A percentile compares a stretch with the other conserved stretches of the same genome.
phyloP scores from a whole-genome alignment of 768 basidiomycete genomes.

The Tephrocybe sp. region DNA sequence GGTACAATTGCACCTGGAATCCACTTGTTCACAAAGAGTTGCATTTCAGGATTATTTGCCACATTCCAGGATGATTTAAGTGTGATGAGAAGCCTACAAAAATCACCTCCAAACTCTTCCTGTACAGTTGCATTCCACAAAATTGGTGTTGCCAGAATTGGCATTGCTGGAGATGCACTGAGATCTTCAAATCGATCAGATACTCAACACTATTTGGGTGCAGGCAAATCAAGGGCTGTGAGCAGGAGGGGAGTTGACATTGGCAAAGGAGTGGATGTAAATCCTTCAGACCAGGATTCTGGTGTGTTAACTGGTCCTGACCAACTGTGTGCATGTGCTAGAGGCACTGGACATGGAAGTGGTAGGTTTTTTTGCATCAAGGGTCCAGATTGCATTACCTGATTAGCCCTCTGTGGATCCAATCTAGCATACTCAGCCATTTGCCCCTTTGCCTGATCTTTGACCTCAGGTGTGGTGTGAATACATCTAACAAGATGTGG shows the following conservation, averaged over 20 bases:
- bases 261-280: no score
- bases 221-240: no score
- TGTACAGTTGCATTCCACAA: constrained; percentile 9
- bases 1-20: constrained; percentile 20
- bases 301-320: no score
- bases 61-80: constrained; percentile 22
- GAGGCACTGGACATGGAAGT: no score
- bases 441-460: neutral
- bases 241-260: constrained; percentile 3
- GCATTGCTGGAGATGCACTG: neutral
- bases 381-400: neutral
- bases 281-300: no score
- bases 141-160: no score
- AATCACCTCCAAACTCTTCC: constrained; percentile 18
- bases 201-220: neutral
- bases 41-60: constrained; percentile 14
- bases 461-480: constrained; percentile 7
- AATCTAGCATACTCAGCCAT: neutral
- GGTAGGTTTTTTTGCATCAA: no score
- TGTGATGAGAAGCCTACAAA: constrained; percentile 17
- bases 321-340: no score
- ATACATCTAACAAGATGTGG: constrained; percentile 13
- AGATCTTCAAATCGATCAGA: neutral
- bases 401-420: neutral
- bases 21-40: constrained; percentile 22